These are phyloP conservation scores for Aureobasidium sp. DNA, from an alignment of 2,329 filamentous ascomycete genomes.

Conservation along the genomic window DNA sequence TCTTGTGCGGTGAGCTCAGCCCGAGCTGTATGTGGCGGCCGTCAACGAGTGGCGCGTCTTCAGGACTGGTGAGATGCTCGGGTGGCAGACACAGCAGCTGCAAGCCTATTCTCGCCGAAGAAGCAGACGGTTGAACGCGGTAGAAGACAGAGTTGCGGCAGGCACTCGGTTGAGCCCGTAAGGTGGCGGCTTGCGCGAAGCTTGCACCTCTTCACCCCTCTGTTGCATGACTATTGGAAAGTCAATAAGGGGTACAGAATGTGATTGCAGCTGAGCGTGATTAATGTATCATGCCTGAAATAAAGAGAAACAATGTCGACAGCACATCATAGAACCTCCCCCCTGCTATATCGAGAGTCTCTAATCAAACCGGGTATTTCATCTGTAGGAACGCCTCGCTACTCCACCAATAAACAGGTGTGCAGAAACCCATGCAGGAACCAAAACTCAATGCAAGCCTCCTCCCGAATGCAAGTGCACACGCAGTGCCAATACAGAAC, in stretches of 20 bases:
- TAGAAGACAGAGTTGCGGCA: constrained; percentile 7
- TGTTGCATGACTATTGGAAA: not conserved
- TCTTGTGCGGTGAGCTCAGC: constrained; percentile 7
- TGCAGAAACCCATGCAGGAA: constrained; percentile 13
- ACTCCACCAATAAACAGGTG: constrained; percentile 1
- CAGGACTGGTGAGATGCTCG: not conserved
- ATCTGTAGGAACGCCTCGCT: constrained; percentile 3
- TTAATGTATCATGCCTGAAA: constrained; percentile 6
- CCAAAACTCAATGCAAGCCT: constrained; percentile 9
- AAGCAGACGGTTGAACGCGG: constrained; percentile 2
- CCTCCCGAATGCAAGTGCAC: not conserved
- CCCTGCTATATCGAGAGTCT: not conserved
- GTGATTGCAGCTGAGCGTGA: not conserved
- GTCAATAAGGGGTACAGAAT: not conserved
- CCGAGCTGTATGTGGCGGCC: constrained; percentile 1
- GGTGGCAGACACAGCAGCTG: constrained; percentile 1
- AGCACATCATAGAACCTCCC: not conserved
- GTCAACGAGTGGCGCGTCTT: not conserved
- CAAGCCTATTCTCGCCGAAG: constrained; percentile 1
- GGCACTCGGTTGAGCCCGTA: constrained; percentile 9
- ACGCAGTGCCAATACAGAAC: not conserved
- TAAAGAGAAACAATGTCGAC: constrained; percentile 2
- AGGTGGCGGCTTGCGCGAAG: not conserved
- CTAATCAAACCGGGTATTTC: constrained; percentile 13
- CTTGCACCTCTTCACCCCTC: not conserved